Percentiles rank a stretch among this genome's conserved stretches.
Evolutionary conservation across 2,329 filamentous ascomycete species (phyloP).

Genomic region (Penicillium sp.): DNA sequence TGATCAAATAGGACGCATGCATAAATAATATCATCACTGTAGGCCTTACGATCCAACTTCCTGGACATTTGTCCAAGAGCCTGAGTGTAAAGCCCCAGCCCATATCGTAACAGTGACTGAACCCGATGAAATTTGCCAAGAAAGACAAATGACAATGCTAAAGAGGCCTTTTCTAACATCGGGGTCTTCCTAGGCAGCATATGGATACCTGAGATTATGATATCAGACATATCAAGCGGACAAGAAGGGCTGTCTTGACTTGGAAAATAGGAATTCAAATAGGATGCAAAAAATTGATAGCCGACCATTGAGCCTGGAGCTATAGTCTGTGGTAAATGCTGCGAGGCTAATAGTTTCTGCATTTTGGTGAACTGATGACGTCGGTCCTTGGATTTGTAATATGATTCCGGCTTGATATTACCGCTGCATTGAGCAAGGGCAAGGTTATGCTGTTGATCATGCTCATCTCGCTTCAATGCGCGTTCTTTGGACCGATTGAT

Average conservation of each 20-base stretch:
- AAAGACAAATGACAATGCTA: constrained; percentile 4
- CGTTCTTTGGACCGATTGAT: not conserved
- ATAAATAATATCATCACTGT: constrained; percentile 7
- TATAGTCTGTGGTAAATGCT: not conserved
- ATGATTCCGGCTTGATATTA: not conserved
- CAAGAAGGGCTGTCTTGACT: not conserved
- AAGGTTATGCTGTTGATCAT: not conserved
- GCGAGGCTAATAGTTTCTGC: not conserved
- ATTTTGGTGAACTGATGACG: not conserved
- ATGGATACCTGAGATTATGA: constrained; percentile 1
- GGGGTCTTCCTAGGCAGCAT: not conserved
- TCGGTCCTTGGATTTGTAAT: not conserved
- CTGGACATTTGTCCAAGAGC: not conserved
- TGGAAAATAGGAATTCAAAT: not conserved
- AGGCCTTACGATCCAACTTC: not conserved
- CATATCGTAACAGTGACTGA: constrained; percentile 2
- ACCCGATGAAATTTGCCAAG: constrained; percentile 1
- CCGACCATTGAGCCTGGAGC: not conserved
- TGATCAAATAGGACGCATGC: constrained; percentile 4
- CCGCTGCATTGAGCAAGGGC: not conserved
- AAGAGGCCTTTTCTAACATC: constrained; percentile 9
- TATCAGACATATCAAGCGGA: not conserved
- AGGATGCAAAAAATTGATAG: not conserved
- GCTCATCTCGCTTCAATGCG: not conserved
- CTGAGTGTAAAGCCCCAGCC: constrained; percentile 1